Evolutionary conservation across 768 basidiomycete genomes (phyloP).

Genomic region (Clitopilus hobsonii): DNA sequence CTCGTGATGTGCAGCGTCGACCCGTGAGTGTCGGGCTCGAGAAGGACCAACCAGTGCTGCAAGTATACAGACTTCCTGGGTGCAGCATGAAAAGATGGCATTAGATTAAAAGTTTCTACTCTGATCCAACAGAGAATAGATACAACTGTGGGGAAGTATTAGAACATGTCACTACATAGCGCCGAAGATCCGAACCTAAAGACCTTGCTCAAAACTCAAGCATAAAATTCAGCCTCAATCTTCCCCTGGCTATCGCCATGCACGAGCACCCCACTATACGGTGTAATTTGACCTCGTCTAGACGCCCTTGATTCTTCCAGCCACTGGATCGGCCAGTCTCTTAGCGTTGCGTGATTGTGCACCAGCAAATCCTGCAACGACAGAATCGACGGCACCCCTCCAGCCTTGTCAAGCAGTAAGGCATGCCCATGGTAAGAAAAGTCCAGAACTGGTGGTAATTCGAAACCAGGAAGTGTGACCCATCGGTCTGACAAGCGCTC

Average conservation of each 20-base stretch:
- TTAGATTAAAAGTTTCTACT: too few species aligned
- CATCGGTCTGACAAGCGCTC: neutral
- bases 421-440: neutral
- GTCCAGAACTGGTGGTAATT: neutral
- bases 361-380: neutral
- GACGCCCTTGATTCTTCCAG: neutral
- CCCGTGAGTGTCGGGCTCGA: too few species aligned
- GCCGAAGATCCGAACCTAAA: neutral
- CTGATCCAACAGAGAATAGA: too few species aligned
- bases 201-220: too few species aligned
- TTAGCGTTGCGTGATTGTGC: neutral
- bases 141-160: too few species aligned
- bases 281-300: neutral
- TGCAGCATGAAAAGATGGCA: too few species aligned
- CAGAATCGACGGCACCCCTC: neutral
- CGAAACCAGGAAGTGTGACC: neutral
- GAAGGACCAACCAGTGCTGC: too few species aligned
- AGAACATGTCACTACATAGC: too few species aligned
- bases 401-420: neutral
- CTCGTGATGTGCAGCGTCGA: too few species aligned
- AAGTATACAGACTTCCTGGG: too few species aligned
- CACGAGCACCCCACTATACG: neutral
- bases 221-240: neutral
- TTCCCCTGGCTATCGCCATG: neutral
- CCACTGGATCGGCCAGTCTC: too few species aligned